Conservation (phyloP, 2,329 filamentous ascomycete species). For the Aspergillus glaucus region DNA sequence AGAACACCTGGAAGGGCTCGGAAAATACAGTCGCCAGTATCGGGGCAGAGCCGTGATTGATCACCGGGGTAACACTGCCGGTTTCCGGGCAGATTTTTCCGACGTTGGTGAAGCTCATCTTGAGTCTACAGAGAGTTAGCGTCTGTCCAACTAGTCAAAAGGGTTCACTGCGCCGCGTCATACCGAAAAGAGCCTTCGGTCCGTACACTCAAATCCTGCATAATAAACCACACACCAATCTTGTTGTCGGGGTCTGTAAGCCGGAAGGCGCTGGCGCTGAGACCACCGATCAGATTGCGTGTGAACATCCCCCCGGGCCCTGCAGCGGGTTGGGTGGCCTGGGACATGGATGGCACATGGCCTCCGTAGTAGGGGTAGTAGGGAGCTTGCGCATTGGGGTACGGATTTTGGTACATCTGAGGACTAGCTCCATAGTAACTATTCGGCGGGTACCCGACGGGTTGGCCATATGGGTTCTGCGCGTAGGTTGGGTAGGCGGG, state of each 20-base stretch:
- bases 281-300: slow-evolving; percentile 85
- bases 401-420: slow-evolving; percentile 32
- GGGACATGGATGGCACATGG: slow-evolving; percentile 31
- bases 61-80: slow-evolving; percentile 38
- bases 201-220: slow-evolving; percentile 89
- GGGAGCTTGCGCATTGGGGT: slow-evolving; percentile 21
- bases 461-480: slow-evolving; percentile 36
- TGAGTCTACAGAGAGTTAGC: slow-evolving; percentile 44
- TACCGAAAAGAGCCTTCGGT: slow-evolving; percentile 90
- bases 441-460: slow-evolving; percentile 29
- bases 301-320: slow-evolving; percentile 80
- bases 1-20: slow-evolving; percentile 86
- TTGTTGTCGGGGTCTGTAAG: slow-evolving; percentile 72
- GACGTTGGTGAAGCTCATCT: slow-evolving; percentile 79
- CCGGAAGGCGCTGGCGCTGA: slow-evolving; percentile 81
- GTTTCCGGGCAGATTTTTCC: slow-evolving; percentile 44
- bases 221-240: slow-evolving; percentile 90
- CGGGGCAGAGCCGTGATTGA: slow-evolving; percentile 71
- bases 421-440: slow-evolving; percentile 30
- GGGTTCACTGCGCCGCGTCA: slow-evolving; percentile 15
- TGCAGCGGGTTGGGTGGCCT: slow-evolving; percentile 30
- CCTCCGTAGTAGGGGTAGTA: slow-evolving; percentile 32
- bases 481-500: slow-evolving; percentile 32
- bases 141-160: background rate
- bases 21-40: slow-evolving; percentile 83